Base-by-base conservation (phyloP, 192 early-diverging fungal genomes). In the Glomus cerebriforme region DNA sequence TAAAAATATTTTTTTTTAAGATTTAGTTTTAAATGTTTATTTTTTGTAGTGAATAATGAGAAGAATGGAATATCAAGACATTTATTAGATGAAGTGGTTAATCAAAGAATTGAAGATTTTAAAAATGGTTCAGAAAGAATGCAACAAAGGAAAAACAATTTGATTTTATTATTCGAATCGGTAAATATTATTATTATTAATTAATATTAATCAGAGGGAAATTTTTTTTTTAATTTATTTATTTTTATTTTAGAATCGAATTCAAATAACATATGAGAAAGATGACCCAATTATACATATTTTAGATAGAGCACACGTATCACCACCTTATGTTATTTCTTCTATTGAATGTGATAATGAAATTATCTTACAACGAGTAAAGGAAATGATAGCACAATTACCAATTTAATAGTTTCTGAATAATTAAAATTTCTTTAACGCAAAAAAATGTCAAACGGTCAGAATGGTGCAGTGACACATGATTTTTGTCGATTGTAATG, bases 311-410 rank as follows among this genome's bases (percentile, higher is more conserved):
- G 86, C 83, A 29, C 81, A 78, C 80, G 77, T 88, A n/a, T 78
- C 74, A 27, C 82, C 86, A 3, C 87, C 87, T 8, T 88, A 88
- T 54, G 47, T 82, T 6, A 54, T 83, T 15, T 72, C 78, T 22
- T 79, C 85, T 39, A 79, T 88, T 43, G 78, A 82, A 8, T 87
- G 87, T 67, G 68, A 79, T n/a, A 88, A 84, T 60, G 75, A 32
- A 22, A 83, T 88, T 35, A 80, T 88, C 27, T 79, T 75, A 10
- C 80, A 85, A 64, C 80, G 87, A 67, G 83, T 88, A 75, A 83
- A 81, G 73, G 82, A 83, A 43, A 82, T 88, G 66, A 63, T 88
- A 24, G 8, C 37, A 26, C 70, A 73, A 49, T 45, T 73, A 47
- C 45, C 70, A n/a, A 43, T 73, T n/a, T n/a, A 73, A 26, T 73